Percentiles rank a stretch among this genome's conserved stretches.
Conservation (phyloP, 768 basidiomycete genomes). For the Lactarius sp. region DNA sequence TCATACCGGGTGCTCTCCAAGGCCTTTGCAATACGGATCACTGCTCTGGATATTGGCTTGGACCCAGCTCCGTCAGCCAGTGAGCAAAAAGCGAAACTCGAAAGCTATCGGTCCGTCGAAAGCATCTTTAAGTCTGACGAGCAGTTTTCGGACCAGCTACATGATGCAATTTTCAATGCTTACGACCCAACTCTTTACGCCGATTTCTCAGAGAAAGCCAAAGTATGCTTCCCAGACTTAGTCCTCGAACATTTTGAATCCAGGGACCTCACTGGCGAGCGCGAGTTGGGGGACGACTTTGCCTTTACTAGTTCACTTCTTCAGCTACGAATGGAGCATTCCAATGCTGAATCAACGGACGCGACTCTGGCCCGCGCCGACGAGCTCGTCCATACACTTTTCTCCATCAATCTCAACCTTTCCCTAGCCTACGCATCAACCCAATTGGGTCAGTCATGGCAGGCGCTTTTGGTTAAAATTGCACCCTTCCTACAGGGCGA, state of each 20-base stretch:
- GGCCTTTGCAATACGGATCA: conserved; percentile 67
- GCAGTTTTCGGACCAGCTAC: conserved; percentile 57
- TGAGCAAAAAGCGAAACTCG: conserved; percentile 43
- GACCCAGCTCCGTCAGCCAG: conserved; percentile 36
- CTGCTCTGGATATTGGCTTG: conserved; percentile 69
- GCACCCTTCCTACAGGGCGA: conserved; percentile 63
- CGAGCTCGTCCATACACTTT: conserved; percentile 51
- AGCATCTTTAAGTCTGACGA: conserved; percentile 56
- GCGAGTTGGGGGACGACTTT: conserved; percentile 78
- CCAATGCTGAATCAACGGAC: conserved; percentile 32
- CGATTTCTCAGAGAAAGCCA: conserved; percentile 46
- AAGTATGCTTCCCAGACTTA: conserved; percentile 52
- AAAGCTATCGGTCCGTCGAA: conserved; percentile 56
- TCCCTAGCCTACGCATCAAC: conserved; percentile 79
- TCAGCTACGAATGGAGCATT: conserved; percentile 55
- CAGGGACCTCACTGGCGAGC: conserved; percentile 56
- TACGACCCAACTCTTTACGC: conserved; percentile 74
- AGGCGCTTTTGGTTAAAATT: conserved; percentile 58
- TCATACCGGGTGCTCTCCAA: conserved; percentile 68
- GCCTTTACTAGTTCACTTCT: conserved; percentile 61
- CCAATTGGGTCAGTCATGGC: conserved; percentile 73
- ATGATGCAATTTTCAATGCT: conserved; percentile 63
- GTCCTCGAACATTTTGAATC: conserved; percentile 59
- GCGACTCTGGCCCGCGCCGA: conserved; percentile 44
- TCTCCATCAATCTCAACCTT: conserved; percentile 81